Evolutionary conservation across 202 grass and related monocot genomes (phyloP).

Genomic region (Musa balbisiana): DNA sequence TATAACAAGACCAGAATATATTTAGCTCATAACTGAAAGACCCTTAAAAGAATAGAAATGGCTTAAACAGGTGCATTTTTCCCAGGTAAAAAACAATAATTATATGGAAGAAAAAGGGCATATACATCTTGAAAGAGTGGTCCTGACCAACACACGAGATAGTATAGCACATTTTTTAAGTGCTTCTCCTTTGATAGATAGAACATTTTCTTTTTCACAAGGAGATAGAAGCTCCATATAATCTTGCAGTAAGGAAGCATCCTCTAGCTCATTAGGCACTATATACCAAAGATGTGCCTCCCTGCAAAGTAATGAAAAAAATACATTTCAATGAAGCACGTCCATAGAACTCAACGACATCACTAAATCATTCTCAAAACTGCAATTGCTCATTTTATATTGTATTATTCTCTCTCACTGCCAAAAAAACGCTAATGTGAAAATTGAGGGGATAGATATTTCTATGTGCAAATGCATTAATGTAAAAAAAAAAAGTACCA

Average conservation of each 20-base stretch:
- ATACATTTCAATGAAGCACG: not conserved
- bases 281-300: conserved; percentile 91
- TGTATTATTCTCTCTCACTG: conserved; percentile 2
- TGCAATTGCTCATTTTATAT: not conserved
- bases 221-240: conserved; percentile 72
- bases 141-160: conserved; percentile 57
- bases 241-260: conserved; percentile 45
- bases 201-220: conserved; percentile 47
- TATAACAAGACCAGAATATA: not conserved
- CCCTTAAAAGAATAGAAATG: not conserved
- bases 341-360: not conserved
- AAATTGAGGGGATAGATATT: not conserved
- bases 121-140: conserved; percentile 96
- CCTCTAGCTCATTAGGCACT: conserved; percentile 64
- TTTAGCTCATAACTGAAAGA: not conserved
- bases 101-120: not conserved
- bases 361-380: not conserved
- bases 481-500: not conserved
- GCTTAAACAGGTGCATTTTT: not conserved
- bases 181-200: conserved; percentile 42
- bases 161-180: conserved; percentile 60
- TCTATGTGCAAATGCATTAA: not conserved
- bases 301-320: conserved; percentile 31
- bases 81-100: not conserved
- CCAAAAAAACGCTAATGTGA: not conserved